Evolutionary conservation across 352 stramenopile species (phyloP).

Genomic region (Phytopythium sindhum): DNA sequence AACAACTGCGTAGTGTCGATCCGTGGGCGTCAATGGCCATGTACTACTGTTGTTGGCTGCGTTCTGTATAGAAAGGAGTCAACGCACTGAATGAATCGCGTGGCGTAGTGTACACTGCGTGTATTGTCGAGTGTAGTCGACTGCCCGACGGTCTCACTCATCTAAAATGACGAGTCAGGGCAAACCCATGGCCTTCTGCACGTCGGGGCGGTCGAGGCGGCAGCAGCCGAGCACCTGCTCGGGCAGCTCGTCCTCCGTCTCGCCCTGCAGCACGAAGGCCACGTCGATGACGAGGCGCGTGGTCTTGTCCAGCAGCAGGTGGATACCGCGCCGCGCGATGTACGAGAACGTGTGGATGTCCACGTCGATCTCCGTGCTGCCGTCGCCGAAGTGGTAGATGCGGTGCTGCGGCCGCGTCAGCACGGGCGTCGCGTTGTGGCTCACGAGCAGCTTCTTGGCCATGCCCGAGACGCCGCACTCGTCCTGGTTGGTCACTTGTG

Average conservation of each 20-base stretch:
- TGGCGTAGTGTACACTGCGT: background rate
- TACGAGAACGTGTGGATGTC: constrained; percentile 84
- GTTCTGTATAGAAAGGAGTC: too few species aligned
- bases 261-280: constrained; percentile 82
- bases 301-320: constrained; percentile 76
- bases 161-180: constrained; percentile 11
- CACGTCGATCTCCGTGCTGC: constrained; percentile 71
- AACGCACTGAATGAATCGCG: too few species aligned
- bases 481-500: constrained; percentile 81
- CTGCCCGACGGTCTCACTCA: constrained; percentile 1
- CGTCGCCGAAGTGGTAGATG: constrained; percentile 73
- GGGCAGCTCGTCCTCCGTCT: constrained; percentile 83
- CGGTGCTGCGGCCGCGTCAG: constrained; percentile 82
- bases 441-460: constrained; percentile 70
- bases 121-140: background rate
- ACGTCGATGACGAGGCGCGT: constrained; percentile 84
- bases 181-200: constrained; percentile 57
- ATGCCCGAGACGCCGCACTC: constrained; percentile 77
- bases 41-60: too few species aligned
- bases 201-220: constrained; percentile 69
- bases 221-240: constrained; percentile 85
- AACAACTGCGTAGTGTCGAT: constrained; percentile 6
- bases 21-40: too few species aligned
- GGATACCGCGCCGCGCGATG: constrained; percentile 75
- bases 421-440: constrained; percentile 80